Evolutionary conservation across 768 basidiomycete species (phyloP), one percentile per base, ranked within the genome.

Genomic region (Lactarius evosmus): DNA sequence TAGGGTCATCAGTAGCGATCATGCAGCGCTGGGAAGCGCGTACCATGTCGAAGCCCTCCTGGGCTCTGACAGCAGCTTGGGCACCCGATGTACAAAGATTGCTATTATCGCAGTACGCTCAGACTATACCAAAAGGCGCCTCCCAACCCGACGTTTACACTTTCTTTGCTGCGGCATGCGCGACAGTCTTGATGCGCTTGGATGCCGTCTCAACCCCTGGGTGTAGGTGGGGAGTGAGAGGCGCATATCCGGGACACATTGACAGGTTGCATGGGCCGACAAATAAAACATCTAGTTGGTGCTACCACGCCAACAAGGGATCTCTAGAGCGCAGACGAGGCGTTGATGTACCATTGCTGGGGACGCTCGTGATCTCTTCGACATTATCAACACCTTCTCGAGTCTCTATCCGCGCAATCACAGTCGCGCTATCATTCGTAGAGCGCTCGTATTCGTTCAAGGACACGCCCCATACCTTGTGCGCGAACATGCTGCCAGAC

Each of bases 261-360:
- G 88, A 89, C 46, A 89, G 78, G 69, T 88, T 87, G 65, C 83
- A 88, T 3, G 86, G 87, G 4, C 87, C 86, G 58, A 88, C 82
- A 73, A 86, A 85, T 25, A 86, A 73, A 16, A 80, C 78, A 63
- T 84, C 82, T 80, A 34, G n/a, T 11, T 1, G 32, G 33, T n/a
- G 16, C 7, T 52, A 7, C 40, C 19, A 29, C 49, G 25, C 14
- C 17, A 53, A 17, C 19, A 19, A 54, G 49, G 75, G 74, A 9
- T 72, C 63, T 3, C 56, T 14, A 22, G 36, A 27, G 22, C 29
- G 33, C 22, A 19, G 52, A 56, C 33, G n/a, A 14, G 29, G 33
- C 4, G 32, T 46, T 14, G 27, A 67, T 77, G 51, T 50, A 74
- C 72, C 72, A 40, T 79, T 69, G 22, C 79, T 78, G 14, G 75